phyloP scores from a whole-genome alignment of 306 rosid species.

The Lathyrus sativus region DNA sequence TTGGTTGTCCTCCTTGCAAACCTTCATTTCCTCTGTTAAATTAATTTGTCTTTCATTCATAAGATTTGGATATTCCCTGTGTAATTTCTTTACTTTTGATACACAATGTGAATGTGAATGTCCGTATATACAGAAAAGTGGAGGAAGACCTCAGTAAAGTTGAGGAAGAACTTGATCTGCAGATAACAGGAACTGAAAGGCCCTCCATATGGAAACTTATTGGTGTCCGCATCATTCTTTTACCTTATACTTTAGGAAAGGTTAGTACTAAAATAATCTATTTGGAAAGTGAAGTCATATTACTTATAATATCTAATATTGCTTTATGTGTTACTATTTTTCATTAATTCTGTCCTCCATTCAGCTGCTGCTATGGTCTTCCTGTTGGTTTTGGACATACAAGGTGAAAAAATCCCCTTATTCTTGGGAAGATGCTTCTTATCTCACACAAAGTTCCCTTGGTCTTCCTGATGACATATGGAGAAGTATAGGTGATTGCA shows the following conservation, averaged over 20 bases:
- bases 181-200: constrained; percentile 84
- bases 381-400: constrained; percentile 94
- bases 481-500: constrained; percentile 64
- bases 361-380: constrained; percentile 78
- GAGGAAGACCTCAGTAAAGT: constrained; percentile 74
- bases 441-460: constrained; percentile 82
- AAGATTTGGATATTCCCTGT: constrained; percentile 15
- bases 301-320: constrained; percentile 24
- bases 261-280: constrained; percentile 47
- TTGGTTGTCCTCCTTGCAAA: constrained; percentile 29
- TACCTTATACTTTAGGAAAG: constrained; percentile 90
- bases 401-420: constrained; percentile 64
- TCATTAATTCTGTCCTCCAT: constrained; percentile 39
- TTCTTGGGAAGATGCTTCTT: constrained; percentile 90
- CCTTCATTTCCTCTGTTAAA: constrained; percentile 15
- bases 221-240: constrained; percentile 70
- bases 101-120: constrained; percentile 25
- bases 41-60: constrained; percentile 25
- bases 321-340: constrained; percentile 14
- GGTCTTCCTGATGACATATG: constrained; percentile 64
- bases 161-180: constrained; percentile 71
- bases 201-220: constrained; percentile 84
- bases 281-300: constrained; percentile 29
- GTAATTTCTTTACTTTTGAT: constrained; percentile 12
- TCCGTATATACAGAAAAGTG: constrained; percentile 54